A percentile compares a stretch with the other conserved stretches of the same genome.
These are phyloP conservation scores for Taxillus chinensis DNA, from an alignment of 164 flowering plant genomes.

Conservation along the genomic window DNA sequence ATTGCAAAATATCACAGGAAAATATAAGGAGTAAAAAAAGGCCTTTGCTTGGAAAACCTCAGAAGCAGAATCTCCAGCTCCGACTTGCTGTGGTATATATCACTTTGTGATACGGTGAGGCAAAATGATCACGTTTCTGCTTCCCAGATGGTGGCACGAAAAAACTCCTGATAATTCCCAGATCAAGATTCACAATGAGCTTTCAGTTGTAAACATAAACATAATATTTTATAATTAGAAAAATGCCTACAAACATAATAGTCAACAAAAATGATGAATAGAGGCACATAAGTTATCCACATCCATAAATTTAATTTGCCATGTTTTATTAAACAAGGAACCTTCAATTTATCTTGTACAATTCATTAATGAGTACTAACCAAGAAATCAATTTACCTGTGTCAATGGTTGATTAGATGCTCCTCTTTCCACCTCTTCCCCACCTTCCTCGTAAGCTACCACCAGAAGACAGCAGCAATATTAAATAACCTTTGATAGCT, in stretches of 20 bases:
- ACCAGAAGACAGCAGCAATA: too few species aligned
- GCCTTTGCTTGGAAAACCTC: constrained; percentile 37
- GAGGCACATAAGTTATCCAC: too few species aligned
- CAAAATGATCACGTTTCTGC: constrained; percentile 70
- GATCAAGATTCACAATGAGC: background rate
- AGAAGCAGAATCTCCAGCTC: constrained; percentile 51
- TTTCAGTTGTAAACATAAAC: background rate
- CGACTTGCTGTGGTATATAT: constrained; percentile 92
- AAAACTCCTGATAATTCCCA: constrained; percentile 54
- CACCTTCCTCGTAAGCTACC: too few species aligned
- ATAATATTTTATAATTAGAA: background rate
- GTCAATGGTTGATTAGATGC: too few species aligned
- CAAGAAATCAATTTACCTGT: too few species aligned
- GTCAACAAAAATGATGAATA: too few species aligned
- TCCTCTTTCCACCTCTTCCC: too few species aligned
- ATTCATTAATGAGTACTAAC: too few species aligned
- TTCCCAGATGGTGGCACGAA: constrained; percentile 60
- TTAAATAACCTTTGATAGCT: too few species aligned
- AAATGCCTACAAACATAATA: background rate
- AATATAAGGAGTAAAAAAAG: constrained; percentile 3
- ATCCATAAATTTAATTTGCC: too few species aligned
- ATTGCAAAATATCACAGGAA: background rate
- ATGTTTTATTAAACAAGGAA: too few species aligned
- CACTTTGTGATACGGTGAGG: constrained; percentile 41
- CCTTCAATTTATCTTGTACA: too few species aligned